Evolutionary conservation across 768 basidiomycete species (phyloP), one percentile per base, ranked within the genome.

Genomic region (Pleurotus giganteus): DNA sequence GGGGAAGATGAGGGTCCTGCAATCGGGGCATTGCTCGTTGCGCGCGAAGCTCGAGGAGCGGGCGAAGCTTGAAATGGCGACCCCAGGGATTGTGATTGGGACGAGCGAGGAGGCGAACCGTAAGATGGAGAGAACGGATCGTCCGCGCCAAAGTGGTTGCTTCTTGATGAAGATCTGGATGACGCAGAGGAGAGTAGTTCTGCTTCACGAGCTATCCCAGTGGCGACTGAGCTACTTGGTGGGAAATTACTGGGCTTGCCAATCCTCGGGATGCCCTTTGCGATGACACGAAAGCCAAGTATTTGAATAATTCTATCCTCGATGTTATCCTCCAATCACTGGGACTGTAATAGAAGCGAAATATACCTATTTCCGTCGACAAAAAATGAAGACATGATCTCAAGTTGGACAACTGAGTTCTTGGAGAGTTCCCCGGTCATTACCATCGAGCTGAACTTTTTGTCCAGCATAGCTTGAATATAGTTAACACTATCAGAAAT

Each of bases 181-280:
- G 39, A 41, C 19, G 39, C 9, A 17, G 19, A 17, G 15, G 5
- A n/a, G 39, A 41, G 12, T 26, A 34, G 32, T 34, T 28, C 32
- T 23, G 49, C 49, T n/a, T 51, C 49, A 23, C 49, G 49, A 37
- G 49, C 49, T 17, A 51, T 51, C 21, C 49, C 49, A 15, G 28
- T 51, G n/a, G 49, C 49, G 3, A 34, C 32, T 9, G 49, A 51
- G 31, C 49, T 51, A 24, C 15, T 32, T 37, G 49, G 31, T 13
- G 49, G 49, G 31, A 51, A 32, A 11, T 17, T 17, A 15, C 12
- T 36, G 17, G 49, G 49, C 6, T 32, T n/a, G 5, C 49, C 49
- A 13, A 51, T 51, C 31, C 11, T 32, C 12, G 17, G 21, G n/a
- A 3, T 6, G 6, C 12, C 34, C 9, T 27, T 17, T 13, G 9